A percentile compares a stretch with the other conserved stretches of the same genome.
phyloP scores from a whole-genome alignment of 192 early-diverging fungal species.

The Backusella macrospora region DNA sequence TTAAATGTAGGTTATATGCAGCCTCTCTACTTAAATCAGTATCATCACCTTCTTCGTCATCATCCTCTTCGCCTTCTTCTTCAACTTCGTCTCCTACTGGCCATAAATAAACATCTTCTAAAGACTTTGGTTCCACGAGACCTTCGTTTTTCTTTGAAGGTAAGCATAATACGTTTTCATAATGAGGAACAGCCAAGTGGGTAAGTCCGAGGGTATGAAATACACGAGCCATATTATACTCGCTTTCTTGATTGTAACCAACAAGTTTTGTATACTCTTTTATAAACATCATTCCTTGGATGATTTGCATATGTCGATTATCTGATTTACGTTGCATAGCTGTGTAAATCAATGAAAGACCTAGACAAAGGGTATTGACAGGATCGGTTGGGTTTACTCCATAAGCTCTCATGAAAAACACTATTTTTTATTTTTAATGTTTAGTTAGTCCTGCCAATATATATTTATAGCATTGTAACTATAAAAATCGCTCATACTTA shows the following conservation, averaged over 20 bases:
- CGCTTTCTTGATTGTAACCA: constrained; percentile 58
- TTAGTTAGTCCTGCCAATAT: not conserved
- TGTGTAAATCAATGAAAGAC: constrained; percentile 63
- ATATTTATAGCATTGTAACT: not conserved
- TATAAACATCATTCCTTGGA: constrained; percentile 70
- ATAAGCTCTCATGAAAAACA: constrained; percentile 62
- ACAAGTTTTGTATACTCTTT: constrained; percentile 60
- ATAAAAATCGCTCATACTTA: constrained; percentile 33
- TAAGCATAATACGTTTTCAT: constrained; percentile 71
- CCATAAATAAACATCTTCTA: constrained; percentile 33
- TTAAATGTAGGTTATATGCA: constrained; percentile 88
- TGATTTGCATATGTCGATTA: constrained; percentile 70
- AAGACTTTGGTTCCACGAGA: not conserved
- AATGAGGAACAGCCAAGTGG: constrained; percentile 86
- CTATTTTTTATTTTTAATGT: constrained; percentile 15
- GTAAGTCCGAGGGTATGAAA: constrained; percentile 88
- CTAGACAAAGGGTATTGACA: constrained; percentile 64
- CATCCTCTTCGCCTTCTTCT: constrained; percentile 48
- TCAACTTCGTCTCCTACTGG: constrained; percentile 37
- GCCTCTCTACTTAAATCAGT: constrained; percentile 75
- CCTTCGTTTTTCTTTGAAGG: constrained; percentile 38
- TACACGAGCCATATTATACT: constrained; percentile 87
- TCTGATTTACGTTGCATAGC: constrained; percentile 70
- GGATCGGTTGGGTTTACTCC: constrained; percentile 64
- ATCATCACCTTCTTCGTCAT: constrained; percentile 52